phyloP scores from a whole-genome alignment of 2,329 filamentous ascomycete genomes.

The Sarocladium strictum region DNA sequence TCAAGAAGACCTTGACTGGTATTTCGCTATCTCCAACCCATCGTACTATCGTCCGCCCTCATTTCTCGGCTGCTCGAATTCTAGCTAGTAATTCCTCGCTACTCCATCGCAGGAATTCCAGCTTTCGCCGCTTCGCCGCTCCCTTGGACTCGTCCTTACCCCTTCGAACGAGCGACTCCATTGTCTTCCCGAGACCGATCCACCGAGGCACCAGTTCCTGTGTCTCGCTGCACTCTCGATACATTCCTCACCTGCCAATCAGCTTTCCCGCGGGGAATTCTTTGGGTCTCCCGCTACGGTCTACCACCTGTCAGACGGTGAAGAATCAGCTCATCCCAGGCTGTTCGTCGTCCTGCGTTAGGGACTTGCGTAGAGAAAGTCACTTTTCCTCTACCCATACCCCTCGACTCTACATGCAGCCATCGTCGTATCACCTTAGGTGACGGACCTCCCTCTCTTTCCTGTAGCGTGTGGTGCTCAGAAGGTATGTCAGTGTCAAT shows the following conservation, averaged over 20 bases:
- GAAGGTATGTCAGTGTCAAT: background rate
- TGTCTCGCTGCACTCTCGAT: conserved; percentile 6
- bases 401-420: conserved; percentile 4
- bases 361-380: background rate
- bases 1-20: conserved; percentile 33
- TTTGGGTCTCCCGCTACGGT: background rate
- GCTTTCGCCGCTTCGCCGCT: conserved; percentile 6
- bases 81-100: conserved; percentile 32
- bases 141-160: conserved; percentile 9
- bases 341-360: background rate
- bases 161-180: conserved; percentile 12
- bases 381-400: no score
- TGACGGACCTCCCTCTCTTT: background rate
- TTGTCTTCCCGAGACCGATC: conserved; percentile 11
- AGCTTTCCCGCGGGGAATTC: conserved; percentile 1
- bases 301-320: background rate
- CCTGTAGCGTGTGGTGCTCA: background rate
- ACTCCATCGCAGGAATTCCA: conserved; percentile 12
- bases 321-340: background rate
- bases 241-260: conserved; percentile 6
- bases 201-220: conserved; percentile 1
- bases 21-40: conserved; percentile 24
- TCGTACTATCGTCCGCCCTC: conserved; percentile 8
- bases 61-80: conserved; percentile 12
- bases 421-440: background rate